Conservation (phyloP, 441 rosid species). For the Rhodomyrtus psidioides region DNA sequence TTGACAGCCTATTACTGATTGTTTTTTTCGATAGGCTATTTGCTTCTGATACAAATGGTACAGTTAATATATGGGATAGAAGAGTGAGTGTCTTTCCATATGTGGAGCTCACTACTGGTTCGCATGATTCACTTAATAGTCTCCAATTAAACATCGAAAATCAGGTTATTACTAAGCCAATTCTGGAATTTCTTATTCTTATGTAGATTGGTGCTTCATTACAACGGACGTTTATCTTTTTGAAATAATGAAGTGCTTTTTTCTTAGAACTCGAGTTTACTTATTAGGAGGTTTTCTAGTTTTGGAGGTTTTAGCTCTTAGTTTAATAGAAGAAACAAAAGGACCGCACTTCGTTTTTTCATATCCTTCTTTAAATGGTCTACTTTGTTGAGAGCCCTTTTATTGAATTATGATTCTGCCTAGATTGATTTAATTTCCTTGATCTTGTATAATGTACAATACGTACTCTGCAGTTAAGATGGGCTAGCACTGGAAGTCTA, state of each 20-base stretch:
- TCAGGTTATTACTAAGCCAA: conserved; percentile 40
- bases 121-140: conserved; percentile 40
- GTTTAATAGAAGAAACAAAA: neutral
- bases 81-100: conserved; percentile 57
- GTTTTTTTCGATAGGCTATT: conserved; percentile 41
- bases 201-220: neutral
- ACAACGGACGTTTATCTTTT: neutral
- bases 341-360: neutral
- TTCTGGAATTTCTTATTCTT: neutral
- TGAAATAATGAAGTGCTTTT: neutral
- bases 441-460: neutral
- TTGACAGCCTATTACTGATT: neutral
- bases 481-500: neutral
- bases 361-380: neutral
- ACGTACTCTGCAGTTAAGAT: neutral
- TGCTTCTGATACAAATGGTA: conserved; percentile 71
- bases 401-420: neutral
- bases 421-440: neutral
- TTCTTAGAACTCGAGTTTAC: neutral
- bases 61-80: conserved; percentile 81
- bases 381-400: neutral
- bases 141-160: conserved; percentile 54
- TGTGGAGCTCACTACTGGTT: conserved; percentile 51
- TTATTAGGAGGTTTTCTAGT: neutral
- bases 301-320: neutral